Conservation (phyloP, 352 stramenopile species). For the Globisporangium perplexum region DNA sequence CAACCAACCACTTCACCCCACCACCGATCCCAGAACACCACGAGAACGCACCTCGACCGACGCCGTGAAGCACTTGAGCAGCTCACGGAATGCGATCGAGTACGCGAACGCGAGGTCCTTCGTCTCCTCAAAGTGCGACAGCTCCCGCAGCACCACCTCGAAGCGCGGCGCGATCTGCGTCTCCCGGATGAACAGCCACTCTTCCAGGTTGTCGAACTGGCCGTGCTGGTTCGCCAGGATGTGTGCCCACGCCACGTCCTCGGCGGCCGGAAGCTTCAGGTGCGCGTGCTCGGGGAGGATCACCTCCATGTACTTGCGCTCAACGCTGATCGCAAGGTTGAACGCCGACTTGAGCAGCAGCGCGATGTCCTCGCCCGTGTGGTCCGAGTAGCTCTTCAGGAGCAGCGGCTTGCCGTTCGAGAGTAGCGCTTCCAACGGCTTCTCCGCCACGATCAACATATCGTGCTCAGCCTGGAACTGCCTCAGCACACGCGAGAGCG, state of each 20-base stretch:
- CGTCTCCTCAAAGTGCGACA: slow-evolving; percentile 51
- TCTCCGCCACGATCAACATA: slow-evolving; percentile 60
- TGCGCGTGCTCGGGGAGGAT: slow-evolving; percentile 39
- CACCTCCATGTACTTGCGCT: slow-evolving; percentile 75
- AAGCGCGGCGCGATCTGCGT: slow-evolving; percentile 75
- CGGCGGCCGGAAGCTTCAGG: slow-evolving; percentile 30
- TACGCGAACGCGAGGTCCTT: slow-evolving; percentile 79
- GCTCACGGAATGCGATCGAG: slow-evolving; percentile 65
- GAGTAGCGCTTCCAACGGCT: slow-evolving; percentile 54
- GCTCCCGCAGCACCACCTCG: slow-evolving; percentile 48
- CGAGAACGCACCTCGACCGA: slow-evolving; percentile 60
- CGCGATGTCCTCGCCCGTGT: slow-evolving; percentile 61
- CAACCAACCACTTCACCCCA: too few species aligned
- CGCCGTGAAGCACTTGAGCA: slow-evolving; percentile 77
- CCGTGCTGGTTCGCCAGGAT: slow-evolving; percentile 78
- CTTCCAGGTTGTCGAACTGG: slow-evolving; percentile 82
- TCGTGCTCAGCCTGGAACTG: slow-evolving; percentile 40
- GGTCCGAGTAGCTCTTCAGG: slow-evolving; percentile 33
- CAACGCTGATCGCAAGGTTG: slow-evolving; percentile 72
- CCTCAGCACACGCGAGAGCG: slow-evolving; percentile 24
- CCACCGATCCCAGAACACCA: too few species aligned
- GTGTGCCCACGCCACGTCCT: slow-evolving; percentile 76
- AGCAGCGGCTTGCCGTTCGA: slow-evolving; percentile 58
- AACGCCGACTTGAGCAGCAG: slow-evolving; percentile 75
- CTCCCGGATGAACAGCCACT: slow-evolving; percentile 79